Evolutionary conservation across 345 rosid species (phyloP), one percentile per base, ranked within the genome.

Genomic region (Trapa bicornis): DNA sequence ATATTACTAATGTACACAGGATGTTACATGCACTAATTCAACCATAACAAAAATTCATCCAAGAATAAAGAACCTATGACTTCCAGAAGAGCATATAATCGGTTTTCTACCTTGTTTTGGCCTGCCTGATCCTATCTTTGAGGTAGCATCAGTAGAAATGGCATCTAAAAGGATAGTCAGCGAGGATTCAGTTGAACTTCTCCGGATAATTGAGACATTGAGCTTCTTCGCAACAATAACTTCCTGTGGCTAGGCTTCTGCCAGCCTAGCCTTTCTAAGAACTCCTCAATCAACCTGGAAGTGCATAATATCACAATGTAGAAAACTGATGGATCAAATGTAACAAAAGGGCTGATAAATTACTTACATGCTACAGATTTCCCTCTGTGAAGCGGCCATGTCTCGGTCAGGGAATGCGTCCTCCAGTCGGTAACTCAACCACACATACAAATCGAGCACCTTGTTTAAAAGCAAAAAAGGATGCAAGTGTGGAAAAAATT

Each of bases 391-490:
- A 73, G 89, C 77, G 47, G 97, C 97, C 50, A 88, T 74, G 75
- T 86, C 90, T 4, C 74, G 78, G 77, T 88, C 98, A 3, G 92
- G 96, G 78, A 88, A 92, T 4, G 97, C 83, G 63, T 87, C 96
- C 68, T 89, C 94, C 61, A 89, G 75, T 37, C 87, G 88, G 75
- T 80, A 87, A 85, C 97, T 79, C 85, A 93, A 81, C 98, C 97
- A 93, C 58, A 89, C 89, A 47, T 93, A 93, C 61, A 93, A 84
- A 79, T 89, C 97, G 74, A 93, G 76, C 65, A 88, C 98, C 96
- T 93, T 76, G 62, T n/a, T 70, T 50, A 57, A 41, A 38, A 52
- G 13, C 29, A 65, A 73, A 70, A 71, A 41, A 36, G 35, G 56
- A 41, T 54, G 65, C 42, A 45, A 45, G 36, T 22, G 57, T 41